These are phyloP conservation scores for Wickerhamomyces subpelliculosus DNA, from an alignment of 805 yeast species.

Conservation along the genomic window DNA sequence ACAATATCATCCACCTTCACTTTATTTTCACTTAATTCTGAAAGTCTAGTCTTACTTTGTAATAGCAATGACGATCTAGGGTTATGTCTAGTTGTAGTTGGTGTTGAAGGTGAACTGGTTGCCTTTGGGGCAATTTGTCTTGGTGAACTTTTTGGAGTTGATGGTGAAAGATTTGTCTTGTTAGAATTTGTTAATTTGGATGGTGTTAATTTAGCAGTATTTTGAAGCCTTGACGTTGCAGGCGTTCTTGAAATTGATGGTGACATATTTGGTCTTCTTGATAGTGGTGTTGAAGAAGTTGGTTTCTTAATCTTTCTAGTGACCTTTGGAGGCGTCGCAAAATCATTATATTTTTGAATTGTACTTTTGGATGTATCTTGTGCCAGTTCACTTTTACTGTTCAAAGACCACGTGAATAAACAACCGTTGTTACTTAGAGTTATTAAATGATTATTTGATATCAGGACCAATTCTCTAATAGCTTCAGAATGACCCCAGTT, in stretches of 20 bases:
- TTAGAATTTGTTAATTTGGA: constrained; percentile 3
- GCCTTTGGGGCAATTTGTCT: not conserved
- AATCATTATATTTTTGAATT: constrained; percentile 12
- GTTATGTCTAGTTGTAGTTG: not conserved
- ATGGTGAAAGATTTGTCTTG: constrained; percentile 16
- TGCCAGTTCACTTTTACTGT: not conserved
- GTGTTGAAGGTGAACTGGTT: not conserved
- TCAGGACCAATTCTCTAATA: constrained; percentile 34
- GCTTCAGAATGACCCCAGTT: constrained; percentile 59
- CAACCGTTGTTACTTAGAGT: constrained; percentile 50
- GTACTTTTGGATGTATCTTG: constrained; percentile 4
- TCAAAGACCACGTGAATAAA: constrained; percentile 38
- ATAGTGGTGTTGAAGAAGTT: constrained; percentile 7
- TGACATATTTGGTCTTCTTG: constrained; percentile 4
- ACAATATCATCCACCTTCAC: constrained; percentile 10
- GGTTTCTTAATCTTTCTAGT: constrained; percentile 18
- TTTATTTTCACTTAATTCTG: not conserved
- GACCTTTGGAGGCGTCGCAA: constrained; percentile 18
- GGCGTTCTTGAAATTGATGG: constrained; percentile 10
- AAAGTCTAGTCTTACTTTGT: not conserved
- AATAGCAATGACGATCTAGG: not conserved
- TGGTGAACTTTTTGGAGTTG: constrained; percentile 4
- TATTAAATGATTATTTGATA: constrained; percentile 23
- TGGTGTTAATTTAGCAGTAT: constrained; percentile 11
- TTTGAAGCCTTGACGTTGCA: constrained; percentile 11